These are phyloP conservation scores for Tillandsia fasciculata DNA, from an alignment of 176 grass and related monocot genomes.

Conservation along the genomic window DNA sequence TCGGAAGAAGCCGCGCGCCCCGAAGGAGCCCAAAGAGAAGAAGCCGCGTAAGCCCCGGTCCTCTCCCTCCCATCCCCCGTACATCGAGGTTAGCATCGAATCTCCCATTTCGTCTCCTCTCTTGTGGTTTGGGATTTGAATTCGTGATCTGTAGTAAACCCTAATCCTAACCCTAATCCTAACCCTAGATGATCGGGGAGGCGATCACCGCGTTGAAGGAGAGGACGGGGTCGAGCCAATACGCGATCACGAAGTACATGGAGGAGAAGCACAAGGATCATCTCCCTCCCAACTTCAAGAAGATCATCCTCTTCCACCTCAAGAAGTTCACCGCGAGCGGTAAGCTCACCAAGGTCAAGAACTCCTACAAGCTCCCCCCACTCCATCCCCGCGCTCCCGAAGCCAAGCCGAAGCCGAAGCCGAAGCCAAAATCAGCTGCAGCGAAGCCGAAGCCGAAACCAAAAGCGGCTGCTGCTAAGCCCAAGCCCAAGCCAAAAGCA, in stretches of 20 bases:
- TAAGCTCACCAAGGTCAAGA: slow-evolving; percentile 68
- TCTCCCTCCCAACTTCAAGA: slow-evolving; percentile 45
- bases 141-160: background rate
- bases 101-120: background rate
- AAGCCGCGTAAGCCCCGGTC: slow-evolving; percentile 2
- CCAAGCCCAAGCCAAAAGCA: background rate
- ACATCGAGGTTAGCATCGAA: slow-evolving; percentile 1
- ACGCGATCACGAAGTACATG: slow-evolving; percentile 56
- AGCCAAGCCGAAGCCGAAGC: background rate
- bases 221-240: slow-evolving; percentile 50
- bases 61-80: slow-evolving; percentile 9
- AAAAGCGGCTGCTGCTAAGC: background rate
- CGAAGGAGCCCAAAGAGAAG: slow-evolving; percentile 17
- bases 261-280: slow-evolving; percentile 62
- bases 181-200: slow-evolving; percentile 53
- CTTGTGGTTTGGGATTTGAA: background rate
- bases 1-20: slow-evolving; percentile 4
- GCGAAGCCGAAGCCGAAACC: background rate
- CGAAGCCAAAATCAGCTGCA: background rate
- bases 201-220: slow-evolving; percentile 58
- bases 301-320: slow-evolving; percentile 42
- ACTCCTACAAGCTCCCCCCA: slow-evolving; percentile 46
- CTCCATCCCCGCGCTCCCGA: slow-evolving; percentile 5
- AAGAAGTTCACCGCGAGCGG: slow-evolving; percentile 52
- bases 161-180: background rate